These are phyloP conservation scores for Stephania cephalantha DNA, from an alignment of 164 flowering plant genomes.

Conservation along the genomic window DNA sequence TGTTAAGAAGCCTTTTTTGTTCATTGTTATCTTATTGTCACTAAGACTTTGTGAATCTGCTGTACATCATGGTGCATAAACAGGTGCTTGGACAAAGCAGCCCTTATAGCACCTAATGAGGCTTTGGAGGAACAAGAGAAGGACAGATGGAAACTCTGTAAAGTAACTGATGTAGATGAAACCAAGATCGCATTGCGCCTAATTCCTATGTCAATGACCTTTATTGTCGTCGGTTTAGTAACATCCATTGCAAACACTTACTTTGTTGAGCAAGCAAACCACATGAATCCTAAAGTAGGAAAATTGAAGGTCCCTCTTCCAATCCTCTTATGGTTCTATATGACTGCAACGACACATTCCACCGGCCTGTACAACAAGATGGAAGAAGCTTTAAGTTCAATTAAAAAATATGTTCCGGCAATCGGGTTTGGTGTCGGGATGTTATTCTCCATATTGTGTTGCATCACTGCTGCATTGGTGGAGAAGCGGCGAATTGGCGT, in stretches of 20 bases:
- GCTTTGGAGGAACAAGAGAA: constrained; percentile 15
- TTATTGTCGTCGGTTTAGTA: constrained; percentile 29
- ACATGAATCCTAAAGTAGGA: constrained; percentile 32
- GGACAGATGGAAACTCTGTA: constrained; percentile 30
- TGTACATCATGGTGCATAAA: neutral
- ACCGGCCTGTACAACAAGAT: neutral
- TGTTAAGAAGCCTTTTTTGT: too few species aligned
- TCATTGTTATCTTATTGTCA: neutral
- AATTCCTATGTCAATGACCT: constrained; percentile 35
- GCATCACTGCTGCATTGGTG: constrained; percentile 36
- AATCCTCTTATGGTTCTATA: constrained; percentile 13
- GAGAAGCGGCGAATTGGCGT: constrained; percentile 28
- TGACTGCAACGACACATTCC: neutral
- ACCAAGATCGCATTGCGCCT: constrained; percentile 27
- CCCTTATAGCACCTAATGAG: constrained; percentile 14
- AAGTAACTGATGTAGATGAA: constrained; percentile 31
- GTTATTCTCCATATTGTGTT: constrained; percentile 26
- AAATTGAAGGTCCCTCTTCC: constrained; percentile 25
- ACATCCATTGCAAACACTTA: constrained; percentile 35
- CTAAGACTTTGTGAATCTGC: neutral
- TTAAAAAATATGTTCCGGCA: constrained; percentile 8
- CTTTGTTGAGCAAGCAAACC: constrained; percentile 39
- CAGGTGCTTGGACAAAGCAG: constrained; percentile 40
- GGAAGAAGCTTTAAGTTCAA: neutral
- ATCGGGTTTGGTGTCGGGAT: constrained; percentile 25